Evolutionary conservation across 139 green algal genomes (phyloP), one percentile per base, ranked within the genome.

Genomic region (Pseudopediastrum boryanum): DNA sequence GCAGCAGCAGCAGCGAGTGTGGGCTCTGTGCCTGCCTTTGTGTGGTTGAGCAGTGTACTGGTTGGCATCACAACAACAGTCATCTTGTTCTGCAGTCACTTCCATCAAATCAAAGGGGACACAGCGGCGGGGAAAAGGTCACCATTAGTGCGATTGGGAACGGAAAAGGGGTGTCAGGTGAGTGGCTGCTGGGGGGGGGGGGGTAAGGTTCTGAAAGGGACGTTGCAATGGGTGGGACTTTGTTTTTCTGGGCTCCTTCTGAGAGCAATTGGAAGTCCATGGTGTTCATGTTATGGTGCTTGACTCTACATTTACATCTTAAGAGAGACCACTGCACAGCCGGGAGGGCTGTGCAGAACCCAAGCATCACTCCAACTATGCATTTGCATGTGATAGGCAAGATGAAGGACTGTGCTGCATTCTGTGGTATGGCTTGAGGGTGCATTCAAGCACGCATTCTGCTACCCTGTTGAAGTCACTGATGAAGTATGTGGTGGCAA

Each of bases 41-140:
- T 92, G 50, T 88, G 84, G 69, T 71, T 78, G 2, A 42, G 77
- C 5, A 81, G 87, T 5, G 46, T 87, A 10, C 59, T 97, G 33
- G 88, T 98, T 1, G 96, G 96, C 41, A 43, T 94, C 44, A 97
- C 92, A 46, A 98, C 95, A 29, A 94, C 90, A 29, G 65, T 85
- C 76, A 96, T 99, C 80, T 88, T 99, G 7, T 97, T 99, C 86
- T 96, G 91, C 85, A 94, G 86, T 66, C 96, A 99, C 88, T 99
- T 97, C 73, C 96, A 99, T 77, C 94, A 96, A 77, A 92, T 95
- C 52, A 87, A 93, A 29, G 93, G 92, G 3, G 95, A 98, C 77
- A 83, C 29, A 0, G 83, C 85, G 2, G 86, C 87, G 9, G 90
- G 90, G 52, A 98, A 98, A 83, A 83, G 87, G 52, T 98, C 95